Conservation (phyloP, 1,139 yeast genomes). For the Waltiozyma sp. region DNA sequence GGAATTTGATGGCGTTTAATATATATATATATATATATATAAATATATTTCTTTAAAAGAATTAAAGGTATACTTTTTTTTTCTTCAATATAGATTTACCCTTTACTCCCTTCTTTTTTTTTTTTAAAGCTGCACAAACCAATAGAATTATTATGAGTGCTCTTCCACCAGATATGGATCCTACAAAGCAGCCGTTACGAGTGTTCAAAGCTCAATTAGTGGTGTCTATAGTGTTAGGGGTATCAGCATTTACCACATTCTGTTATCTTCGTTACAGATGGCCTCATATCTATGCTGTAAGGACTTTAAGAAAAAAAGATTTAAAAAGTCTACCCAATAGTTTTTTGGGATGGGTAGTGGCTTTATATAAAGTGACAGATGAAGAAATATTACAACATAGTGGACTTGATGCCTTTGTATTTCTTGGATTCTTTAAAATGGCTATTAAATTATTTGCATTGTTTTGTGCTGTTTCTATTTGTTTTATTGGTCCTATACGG, state of each 20-base stretch:
- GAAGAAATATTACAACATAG: conserved; percentile 76
- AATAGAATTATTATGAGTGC: conserved; percentile 11
- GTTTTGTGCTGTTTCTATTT: conserved; percentile 42
- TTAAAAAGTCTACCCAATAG: conserved; percentile 25
- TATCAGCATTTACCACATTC: conserved; percentile 32
- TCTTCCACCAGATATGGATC: conserved; percentile 19
- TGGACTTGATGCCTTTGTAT: conserved; percentile 89
- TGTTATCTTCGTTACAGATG: conserved; percentile 31
- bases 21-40: no score
- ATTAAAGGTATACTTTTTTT: no score
- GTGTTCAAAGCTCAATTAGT: conserved; percentile 30
- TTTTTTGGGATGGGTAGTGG: conserved; percentile 69
- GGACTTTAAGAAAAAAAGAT: conserved; percentile 16
- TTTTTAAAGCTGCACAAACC: no score
- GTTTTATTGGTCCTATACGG: conserved; percentile 56
- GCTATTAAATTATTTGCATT: conserved; percentile 45
- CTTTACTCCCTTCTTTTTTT: no score
- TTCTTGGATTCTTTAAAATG: conserved; percentile 66
- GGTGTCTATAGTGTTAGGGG: conserved; percentile 32
- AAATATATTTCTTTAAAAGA: no score
- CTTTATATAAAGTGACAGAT: conserved; percentile 55
- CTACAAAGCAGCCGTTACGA: conserved; percentile 18
- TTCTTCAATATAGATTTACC: no score
- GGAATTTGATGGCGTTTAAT: no score
- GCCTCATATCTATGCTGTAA: conserved; percentile 37